Evolutionary conservation across 2,329 filamentous ascomycete species (phyloP).

Genomic region (Cyclaneusma minus): DNA sequence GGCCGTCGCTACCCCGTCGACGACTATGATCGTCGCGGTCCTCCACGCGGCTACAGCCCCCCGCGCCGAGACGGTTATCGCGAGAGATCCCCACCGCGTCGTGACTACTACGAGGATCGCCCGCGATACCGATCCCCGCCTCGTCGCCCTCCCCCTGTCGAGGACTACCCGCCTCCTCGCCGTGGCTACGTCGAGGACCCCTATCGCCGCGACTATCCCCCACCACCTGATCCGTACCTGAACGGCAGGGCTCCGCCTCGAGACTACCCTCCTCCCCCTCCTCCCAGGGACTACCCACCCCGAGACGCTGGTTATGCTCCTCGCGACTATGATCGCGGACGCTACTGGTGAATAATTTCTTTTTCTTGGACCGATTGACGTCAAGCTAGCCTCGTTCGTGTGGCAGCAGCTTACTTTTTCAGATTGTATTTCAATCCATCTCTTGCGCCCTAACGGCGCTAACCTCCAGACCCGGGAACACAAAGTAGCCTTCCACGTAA

Average conservation of each 20-base stretch:
- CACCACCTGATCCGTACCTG: constrained; percentile 37
- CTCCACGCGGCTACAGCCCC: constrained; percentile 71
- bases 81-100: constrained; percentile 65
- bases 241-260: constrained; percentile 36
- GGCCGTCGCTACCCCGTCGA: constrained; percentile 53
- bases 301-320: constrained; percentile 9
- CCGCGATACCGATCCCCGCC: constrained; percentile 69
- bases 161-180: constrained; percentile 61
- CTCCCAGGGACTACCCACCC: constrained; percentile 18
- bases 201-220: constrained; percentile 53
- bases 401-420: no score
- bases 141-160: constrained; percentile 51
- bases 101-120: constrained; percentile 74
- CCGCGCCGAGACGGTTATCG: constrained; percentile 69
- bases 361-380: no score
- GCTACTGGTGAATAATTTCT: constrained; percentile 3
- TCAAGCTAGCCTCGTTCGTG: no score
- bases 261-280: constrained; percentile 31
- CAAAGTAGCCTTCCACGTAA: no score
- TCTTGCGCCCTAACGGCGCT: no score
- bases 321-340: constrained; percentile 3
- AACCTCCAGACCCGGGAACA: no score
- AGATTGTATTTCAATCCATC: no score
- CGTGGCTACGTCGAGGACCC: constrained; percentile 62
- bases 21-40: constrained; percentile 72